phyloP scores from a whole-genome alignment of 805 yeast genomes.

The Phaffomyces thermotolerans region DNA sequence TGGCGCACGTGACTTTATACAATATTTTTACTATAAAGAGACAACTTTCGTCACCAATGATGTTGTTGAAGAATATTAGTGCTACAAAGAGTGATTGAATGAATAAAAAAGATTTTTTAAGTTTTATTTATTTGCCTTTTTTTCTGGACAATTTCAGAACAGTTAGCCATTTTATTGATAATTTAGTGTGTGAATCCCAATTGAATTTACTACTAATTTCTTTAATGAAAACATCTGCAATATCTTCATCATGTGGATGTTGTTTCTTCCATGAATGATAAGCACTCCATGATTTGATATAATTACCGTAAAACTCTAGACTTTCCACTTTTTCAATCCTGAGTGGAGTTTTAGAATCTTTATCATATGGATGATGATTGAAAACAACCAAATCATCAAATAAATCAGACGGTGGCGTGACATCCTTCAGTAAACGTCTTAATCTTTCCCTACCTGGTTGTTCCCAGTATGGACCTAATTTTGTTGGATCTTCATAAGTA shows the following conservation, averaged over 20 bases:
- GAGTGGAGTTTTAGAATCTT: slow-evolving; percentile 1
- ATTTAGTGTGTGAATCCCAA: slow-evolving; percentile 35
- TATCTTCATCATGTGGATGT: slow-evolving; percentile 24
- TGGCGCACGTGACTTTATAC: too few species aligned
- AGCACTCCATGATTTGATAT: slow-evolving; percentile 66
- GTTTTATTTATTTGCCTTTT: neutral
- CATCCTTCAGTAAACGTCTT: slow-evolving; percentile 34
- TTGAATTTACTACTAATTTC: slow-evolving; percentile 36
- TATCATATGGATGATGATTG: slow-evolving; percentile 23
- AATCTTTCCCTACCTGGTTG: slow-evolving; percentile 68
- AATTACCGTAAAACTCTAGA: slow-evolving; percentile 40
- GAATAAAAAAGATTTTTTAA: neutral
- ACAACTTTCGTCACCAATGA: too few species aligned
- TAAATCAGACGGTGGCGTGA: slow-evolving; percentile 34
- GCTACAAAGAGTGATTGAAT: neutral
- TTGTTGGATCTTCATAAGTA: slow-evolving; percentile 40
- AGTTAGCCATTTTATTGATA: slow-evolving; percentile 43
- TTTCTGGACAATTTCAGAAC: slow-evolving; percentile 43
- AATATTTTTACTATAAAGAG: too few species aligned
- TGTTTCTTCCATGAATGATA: slow-evolving; percentile 47
- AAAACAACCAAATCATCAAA: slow-evolving; percentile 35
- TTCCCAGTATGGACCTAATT: slow-evolving; percentile 73
- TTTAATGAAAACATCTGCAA: slow-evolving; percentile 28
- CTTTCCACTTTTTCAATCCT: slow-evolving; percentile 32
- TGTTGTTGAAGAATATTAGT: neutral